phyloP scores from a whole-genome alignment of 2,329 filamentous ascomycete species.

The Stachybotrys echinatus region DNA sequence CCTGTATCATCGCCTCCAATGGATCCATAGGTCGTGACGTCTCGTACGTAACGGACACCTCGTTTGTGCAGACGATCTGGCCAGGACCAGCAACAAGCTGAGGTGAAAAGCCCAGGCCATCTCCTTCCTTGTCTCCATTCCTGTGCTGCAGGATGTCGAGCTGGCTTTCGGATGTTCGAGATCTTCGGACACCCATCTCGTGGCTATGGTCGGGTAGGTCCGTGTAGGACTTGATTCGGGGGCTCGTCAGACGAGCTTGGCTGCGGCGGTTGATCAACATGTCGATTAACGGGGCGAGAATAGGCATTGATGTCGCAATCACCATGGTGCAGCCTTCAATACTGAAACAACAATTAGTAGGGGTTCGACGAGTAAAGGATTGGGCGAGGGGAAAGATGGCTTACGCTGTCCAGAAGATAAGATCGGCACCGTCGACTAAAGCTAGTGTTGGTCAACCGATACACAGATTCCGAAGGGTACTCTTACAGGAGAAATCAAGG shows the following conservation, averaged over 20 bases:
- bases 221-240: not conserved
- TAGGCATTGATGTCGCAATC: not conserved
- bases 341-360: not conserved
- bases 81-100: not conserved
- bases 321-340: slow-evolving; percentile 1
- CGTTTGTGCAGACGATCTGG: slow-evolving; percentile 1
- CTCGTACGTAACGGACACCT: slow-evolving; percentile 1
- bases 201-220: not conserved
- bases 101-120: not conserved
- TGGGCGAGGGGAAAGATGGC: not conserved
- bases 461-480: no score
- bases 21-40: not conserved
- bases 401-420: slow-evolving; percentile 2
- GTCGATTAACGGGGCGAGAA: not conserved
- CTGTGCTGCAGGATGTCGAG: not conserved
- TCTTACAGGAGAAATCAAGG: slow-evolving; percentile 1
- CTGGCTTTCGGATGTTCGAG: not conserved
- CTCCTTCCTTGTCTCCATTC: not conserved
- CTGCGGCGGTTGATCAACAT: not conserved
- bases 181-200: not conserved
- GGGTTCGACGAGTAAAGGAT: not conserved
- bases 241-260: not conserved
- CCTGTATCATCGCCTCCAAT: slow-evolving; percentile 1
- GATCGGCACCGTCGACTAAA: not conserved
- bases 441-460: not conserved